Percentiles rank a stretch among this genome's conserved stretches.
Conservation (phyloP, 345 rosid species). For the Mercurialis annua region DNA sequence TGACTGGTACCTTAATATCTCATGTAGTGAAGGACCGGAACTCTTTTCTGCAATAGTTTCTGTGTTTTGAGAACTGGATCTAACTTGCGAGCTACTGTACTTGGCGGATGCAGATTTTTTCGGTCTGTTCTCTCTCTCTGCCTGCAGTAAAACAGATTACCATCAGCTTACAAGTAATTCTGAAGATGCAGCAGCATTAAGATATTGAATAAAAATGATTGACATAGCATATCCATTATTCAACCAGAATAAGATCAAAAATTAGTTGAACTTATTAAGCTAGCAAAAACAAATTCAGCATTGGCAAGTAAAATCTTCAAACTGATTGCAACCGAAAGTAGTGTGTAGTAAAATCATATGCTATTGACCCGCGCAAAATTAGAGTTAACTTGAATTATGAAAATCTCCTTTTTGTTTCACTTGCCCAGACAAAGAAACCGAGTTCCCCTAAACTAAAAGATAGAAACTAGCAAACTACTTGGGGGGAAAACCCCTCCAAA, state of each 20-base stretch:
- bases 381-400: too few species aligned
- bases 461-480: not conserved
- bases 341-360: not conserved
- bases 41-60: conserved; percentile 31
- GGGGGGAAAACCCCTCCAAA: not conserved
- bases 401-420: not conserved
- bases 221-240: not conserved
- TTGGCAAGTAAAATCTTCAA: not conserved
- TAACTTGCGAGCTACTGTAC: conserved; percentile 53
- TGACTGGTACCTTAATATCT: conserved; percentile 62
- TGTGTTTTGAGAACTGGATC: conserved; percentile 35
- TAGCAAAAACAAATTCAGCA: not conserved
- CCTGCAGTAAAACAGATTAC: conserved; percentile 32
- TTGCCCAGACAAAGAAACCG: not conserved
- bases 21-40: conserved; percentile 51
- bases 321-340: not conserved
- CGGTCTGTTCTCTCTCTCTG: conserved; percentile 44
- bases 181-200: not conserved
- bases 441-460: not conserved
- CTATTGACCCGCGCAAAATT: too few species aligned
- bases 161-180: not conserved
- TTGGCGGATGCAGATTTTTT: conserved; percentile 51
- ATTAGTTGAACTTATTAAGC: not conserved
- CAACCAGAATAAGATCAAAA: not conserved
- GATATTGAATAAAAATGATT: not conserved